phyloP scores from a whole-genome alignment of 2,329 filamentous ascomycete species.

The Eurotiales sp. region DNA sequence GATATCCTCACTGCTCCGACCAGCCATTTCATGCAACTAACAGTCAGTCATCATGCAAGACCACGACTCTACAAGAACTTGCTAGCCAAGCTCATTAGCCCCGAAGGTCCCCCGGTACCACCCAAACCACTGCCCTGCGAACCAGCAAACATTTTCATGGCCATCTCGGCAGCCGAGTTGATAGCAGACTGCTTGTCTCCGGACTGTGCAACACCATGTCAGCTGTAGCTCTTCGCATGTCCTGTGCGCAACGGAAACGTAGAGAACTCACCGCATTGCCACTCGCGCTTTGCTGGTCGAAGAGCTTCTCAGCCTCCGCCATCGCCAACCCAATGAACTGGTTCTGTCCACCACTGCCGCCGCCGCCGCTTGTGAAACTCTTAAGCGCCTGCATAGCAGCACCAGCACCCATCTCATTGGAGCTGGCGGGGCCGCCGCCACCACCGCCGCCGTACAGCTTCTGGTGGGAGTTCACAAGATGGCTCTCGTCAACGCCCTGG shows the following conservation, averaged over 20 bases:
- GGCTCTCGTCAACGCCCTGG: conserved; percentile 58
- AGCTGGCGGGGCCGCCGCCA: conserved; percentile 44
- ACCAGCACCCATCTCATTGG: conserved; percentile 38
- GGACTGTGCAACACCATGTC: conserved; percentile 26
- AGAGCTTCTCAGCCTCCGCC: conserved; percentile 78
- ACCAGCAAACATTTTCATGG: conserved; percentile 89
- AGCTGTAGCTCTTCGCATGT: conserved; percentile 11
- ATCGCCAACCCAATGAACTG: conserved; percentile 82
- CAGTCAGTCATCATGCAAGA: too few species aligned
- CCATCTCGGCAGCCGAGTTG: conserved; percentile 76
- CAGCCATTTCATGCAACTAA: too few species aligned
- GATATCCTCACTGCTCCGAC: too few species aligned
- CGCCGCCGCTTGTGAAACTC: conserved; percentile 63
- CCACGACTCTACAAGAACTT: conserved; percentile 59
- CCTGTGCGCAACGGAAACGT: not conserved
- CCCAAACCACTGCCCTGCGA: conserved; percentile 50
- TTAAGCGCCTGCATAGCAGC: conserved; percentile 59
- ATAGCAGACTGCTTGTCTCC: conserved; percentile 78
- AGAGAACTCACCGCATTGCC: conserved; percentile 50
- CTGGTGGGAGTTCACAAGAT: conserved; percentile 72
- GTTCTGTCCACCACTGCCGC: conserved; percentile 59
- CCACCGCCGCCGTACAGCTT: conserved; percentile 61
- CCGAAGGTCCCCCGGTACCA: conserved; percentile 45
- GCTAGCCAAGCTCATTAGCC: conserved; percentile 56
- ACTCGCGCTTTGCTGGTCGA: conserved; percentile 55